Percentiles rank a stretch among this genome's conserved stretches.
phyloP scores from a whole-genome alignment of 805 yeast genomes.

The Barnettozyma botsteinii region DNA sequence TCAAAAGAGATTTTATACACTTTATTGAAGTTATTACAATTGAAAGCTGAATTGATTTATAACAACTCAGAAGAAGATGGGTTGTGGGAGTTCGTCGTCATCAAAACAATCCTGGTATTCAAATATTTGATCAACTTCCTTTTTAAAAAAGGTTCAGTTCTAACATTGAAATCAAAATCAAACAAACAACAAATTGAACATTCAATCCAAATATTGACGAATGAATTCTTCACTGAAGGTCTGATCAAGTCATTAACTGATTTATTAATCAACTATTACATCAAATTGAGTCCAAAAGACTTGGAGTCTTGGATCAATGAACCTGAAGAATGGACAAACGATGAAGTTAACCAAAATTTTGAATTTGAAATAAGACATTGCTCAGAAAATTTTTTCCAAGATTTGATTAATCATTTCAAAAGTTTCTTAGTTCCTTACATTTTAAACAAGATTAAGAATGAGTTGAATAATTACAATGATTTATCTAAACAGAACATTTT shows the following conservation, averaged over 20 bases:
- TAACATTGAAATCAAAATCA: slow-evolving; percentile 51
- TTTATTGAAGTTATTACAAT: slow-evolving; percentile 53
- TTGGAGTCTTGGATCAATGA: slow-evolving; percentile 76
- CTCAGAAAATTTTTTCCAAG: slow-evolving; percentile 79
- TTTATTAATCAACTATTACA: slow-evolving; percentile 64
- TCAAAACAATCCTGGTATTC: slow-evolving; percentile 58
- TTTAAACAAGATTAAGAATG: slow-evolving; percentile 48
- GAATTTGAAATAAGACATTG: slow-evolving; percentile 83
- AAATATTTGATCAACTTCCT: slow-evolving; percentile 58
- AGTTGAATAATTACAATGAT: slow-evolving; percentile 28
- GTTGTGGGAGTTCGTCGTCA: slow-evolving; percentile 71
- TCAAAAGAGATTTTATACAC: slow-evolving; percentile 56
- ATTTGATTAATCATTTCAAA: slow-evolving; percentile 59
- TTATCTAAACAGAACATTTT: slow-evolving; percentile 44
- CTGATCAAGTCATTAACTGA: slow-evolving; percentile 56
- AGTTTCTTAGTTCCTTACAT: slow-evolving; percentile 49
- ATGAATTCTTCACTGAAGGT: slow-evolving; percentile 52
- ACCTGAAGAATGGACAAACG: slow-evolving; percentile 91
- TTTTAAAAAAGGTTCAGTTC: slow-evolving; percentile 61
- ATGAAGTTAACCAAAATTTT: slow-evolving; percentile 70
- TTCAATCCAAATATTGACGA: slow-evolving; percentile 48
- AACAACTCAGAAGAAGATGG: slow-evolving; percentile 47
- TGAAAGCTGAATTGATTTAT: slow-evolving; percentile 61
- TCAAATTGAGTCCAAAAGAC: slow-evolving; percentile 69
- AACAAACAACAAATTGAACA: slow-evolving; percentile 58